Base-by-base conservation (phyloP, 2,329 filamentous ascomycete genomes). In the Trichoderma gracile region DNA sequence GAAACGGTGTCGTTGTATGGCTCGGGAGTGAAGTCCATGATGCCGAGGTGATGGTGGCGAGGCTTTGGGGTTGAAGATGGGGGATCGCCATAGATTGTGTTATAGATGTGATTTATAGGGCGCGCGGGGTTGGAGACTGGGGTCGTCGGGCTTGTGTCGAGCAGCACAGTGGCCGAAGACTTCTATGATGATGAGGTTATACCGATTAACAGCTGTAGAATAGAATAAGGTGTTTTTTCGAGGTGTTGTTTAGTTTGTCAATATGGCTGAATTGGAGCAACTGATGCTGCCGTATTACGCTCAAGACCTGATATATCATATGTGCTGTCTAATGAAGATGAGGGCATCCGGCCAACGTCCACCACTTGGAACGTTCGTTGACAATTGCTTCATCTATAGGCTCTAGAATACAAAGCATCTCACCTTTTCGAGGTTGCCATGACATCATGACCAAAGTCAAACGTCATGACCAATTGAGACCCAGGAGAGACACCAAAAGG, bases 1-100 rank as follows among this genome's bases (percentile, higher is more conserved):
- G 55, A 40, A 3, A 52, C 56, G 30, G 33, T 38, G 5, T 40
- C 45, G 6, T 69, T 46, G 25, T 67, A 66, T 9, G 67, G 60
- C 52, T 69, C 68, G 2, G 19, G 49, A 23, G 47, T 38, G 42
- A 64, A 65, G 21, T 27, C 23, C 67, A 69, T 69, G 54, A 33
- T 40, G 19, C 40, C 40, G n/a, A 38, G 17, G 21, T 45, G n/a
- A 10, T 47, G 27, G 14, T 53, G 27, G 23, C 25, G 15, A 47
- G 55, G 42, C 19, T 40, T 49, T 19, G 27, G 27, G 21, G n/a
- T n/a, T 21, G 40, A 10, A 15, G 15, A 40, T 25, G 14, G 25
- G 14, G 10, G 19, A n/a, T 21, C 12, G 30, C 3, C 3, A 3
- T 10, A 10, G 25, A 15, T 33, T 17, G 23, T 21, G 33, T 42